A percentile compares a stretch with the other conserved stretches of the same genome.
Evolutionary conservation across 2,329 filamentous ascomycete genomes (phyloP).

Genomic region (Ascochyta clinopodiicola): DNA sequence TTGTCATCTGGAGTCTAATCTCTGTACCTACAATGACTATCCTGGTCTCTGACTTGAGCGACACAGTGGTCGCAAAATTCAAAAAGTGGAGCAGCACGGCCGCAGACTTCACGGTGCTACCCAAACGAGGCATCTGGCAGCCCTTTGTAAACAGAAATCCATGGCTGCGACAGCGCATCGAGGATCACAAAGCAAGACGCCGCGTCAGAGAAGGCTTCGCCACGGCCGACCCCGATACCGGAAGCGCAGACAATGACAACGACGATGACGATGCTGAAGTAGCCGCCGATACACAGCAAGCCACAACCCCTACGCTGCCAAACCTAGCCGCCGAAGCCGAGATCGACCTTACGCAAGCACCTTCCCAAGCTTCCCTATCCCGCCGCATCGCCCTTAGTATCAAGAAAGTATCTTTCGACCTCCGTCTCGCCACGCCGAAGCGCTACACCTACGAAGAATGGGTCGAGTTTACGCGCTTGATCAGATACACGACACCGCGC

Average conservation of each 20-base stretch:
- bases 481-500: conserved; percentile 59
- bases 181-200: conserved; percentile 43
- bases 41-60: conserved; percentile 66
- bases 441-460: conserved; percentile 84
- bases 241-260: neutral
- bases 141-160: conserved; percentile 58
- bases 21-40: conserved; percentile 89
- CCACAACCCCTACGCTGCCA: conserved; percentile 14
- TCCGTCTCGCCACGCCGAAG: conserved; percentile 63
- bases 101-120: conserved; percentile 71
- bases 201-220: conserved; percentile 58
- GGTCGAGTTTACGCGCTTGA: conserved; percentile 81
- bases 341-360: conserved; percentile 1
- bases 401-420: conserved; percentile 67
- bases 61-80: conserved; percentile 76
- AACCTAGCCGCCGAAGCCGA: conserved; percentile 24
- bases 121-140: conserved; percentile 64
- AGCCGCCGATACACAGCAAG: conserved; percentile 17
- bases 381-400: conserved; percentile 73
- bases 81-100: conserved; percentile 66
- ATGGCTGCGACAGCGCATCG: conserved; percentile 45
- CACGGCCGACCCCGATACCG: conserved; percentile 42
- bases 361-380: conserved; percentile 61
- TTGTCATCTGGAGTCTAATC: conserved; percentile 90
- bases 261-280: conserved; percentile 1